Evolutionary conservation across 768 basidiomycete species (phyloP).

Genomic region (Pulveroboletus sp.): DNA sequence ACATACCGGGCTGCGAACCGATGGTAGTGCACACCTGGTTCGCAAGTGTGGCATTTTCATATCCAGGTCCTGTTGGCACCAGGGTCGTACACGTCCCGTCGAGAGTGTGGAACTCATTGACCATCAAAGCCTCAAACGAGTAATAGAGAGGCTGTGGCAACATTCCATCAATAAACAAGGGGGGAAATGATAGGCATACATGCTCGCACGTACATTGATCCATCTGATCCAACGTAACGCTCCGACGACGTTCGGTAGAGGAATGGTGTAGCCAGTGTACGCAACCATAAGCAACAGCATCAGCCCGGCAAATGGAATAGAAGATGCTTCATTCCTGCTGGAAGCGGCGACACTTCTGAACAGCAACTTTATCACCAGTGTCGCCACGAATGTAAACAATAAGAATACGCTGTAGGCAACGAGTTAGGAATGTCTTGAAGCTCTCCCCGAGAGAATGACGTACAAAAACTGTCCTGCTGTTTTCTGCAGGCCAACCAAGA

Average conservation of each 20-base stretch:
- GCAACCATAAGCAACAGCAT: constrained; percentile 37
- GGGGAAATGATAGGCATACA: no score
- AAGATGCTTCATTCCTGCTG: constrained; percentile 50
- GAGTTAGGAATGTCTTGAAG: no score
- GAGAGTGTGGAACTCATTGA: constrained; percentile 47
- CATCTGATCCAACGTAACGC: constrained; percentile 20
- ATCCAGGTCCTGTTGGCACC: constrained; percentile 33
- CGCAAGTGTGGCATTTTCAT: constrained; percentile 28
- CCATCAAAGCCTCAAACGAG: constrained; percentile 30
- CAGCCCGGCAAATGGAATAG: constrained; percentile 34
- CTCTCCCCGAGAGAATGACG: not conserved
- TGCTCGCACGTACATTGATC: constrained; percentile 20
- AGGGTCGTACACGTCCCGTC: constrained; percentile 35
- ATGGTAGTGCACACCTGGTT: constrained; percentile 43
- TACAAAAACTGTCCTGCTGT: constrained; percentile 21
- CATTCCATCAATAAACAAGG: no score
- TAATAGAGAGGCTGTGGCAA: constrained; percentile 29
- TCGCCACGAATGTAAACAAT: constrained; percentile 48
- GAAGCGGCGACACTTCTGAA: constrained; percentile 63
- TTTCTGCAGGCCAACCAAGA: constrained; percentile 19
- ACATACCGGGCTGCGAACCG: constrained; percentile 39
- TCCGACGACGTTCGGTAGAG: constrained; percentile 8
- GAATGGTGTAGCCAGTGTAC: constrained; percentile 40
- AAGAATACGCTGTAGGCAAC: no score
- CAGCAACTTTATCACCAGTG: constrained; percentile 67